Percentiles rank a stretch among this genome's conserved stretches.
Evolutionary conservation across 1,284 basidiomycete species (phyloP).

Genomic region (Melanopsichium pennsylvanicum): DNA sequence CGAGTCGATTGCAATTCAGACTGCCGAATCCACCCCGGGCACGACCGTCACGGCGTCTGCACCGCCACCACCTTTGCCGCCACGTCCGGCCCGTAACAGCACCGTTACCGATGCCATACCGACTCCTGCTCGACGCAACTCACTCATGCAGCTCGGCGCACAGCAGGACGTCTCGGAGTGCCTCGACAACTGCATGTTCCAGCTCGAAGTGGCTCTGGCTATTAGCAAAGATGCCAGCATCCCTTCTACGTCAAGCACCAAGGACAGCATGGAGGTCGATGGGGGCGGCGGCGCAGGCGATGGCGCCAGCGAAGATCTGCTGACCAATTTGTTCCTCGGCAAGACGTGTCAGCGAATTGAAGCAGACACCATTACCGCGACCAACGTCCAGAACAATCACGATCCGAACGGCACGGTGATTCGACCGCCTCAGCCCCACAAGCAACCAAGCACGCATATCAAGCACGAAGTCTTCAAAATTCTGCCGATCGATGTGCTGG

Average conservation of each 20-base stretch:
- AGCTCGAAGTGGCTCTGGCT: conserved; percentile 90
- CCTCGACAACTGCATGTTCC: conserved; percentile 98
- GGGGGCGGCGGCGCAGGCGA: too few species aligned
- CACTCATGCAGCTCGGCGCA: conserved; percentile 72
- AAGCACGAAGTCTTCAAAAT: conserved; percentile 93
- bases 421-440: conserved; percentile 26
- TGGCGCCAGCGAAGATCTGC: conserved; percentile 19
- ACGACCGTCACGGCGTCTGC: too few species aligned
- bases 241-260: background rate
- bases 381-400: background rate
- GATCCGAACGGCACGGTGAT: conserved; percentile 1
- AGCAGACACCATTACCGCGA: conserved; percentile 7
- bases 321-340: conserved; percentile 54
- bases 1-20: background rate
- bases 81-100: conserved; percentile 14
- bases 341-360: conserved; percentile 57
- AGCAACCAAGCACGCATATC: conserved; percentile 71
- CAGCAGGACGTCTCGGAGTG: conserved; percentile 98
- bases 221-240: conserved; percentile 51
- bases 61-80: conserved; percentile 31
- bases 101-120: conserved; percentile 12
- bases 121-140: conserved; percentile 38
- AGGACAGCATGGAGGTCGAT: conserved; percentile 37
- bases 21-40: background rate
- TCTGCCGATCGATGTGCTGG: conserved; percentile 87